Percentiles rank a stretch among this genome's conserved stretches.
Evolutionary conservation across 768 basidiomycete species (phyloP).

Genomic region (Rhodotorula kratochvilovae): DNA sequence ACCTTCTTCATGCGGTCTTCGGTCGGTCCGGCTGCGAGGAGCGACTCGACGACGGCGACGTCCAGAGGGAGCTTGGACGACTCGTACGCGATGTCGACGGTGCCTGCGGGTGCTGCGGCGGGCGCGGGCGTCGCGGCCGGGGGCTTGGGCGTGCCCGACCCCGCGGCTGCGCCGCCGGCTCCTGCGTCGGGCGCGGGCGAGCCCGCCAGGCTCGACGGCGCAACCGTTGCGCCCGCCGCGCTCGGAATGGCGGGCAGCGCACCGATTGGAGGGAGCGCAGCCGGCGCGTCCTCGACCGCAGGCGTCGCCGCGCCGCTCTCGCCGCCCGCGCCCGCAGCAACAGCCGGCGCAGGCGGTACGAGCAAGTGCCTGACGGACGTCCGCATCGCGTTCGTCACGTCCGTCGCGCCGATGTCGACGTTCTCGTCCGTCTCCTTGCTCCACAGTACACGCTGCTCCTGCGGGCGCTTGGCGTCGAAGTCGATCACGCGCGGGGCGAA

Average conservation of each 20-base stretch:
- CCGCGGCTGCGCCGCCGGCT: too few species aligned
- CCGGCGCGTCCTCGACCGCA: neutral
- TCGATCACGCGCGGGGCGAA: conserved; percentile 92
- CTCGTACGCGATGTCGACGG: conserved; percentile 67
- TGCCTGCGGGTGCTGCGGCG: neutral
- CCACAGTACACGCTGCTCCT: conserved; percentile 54
- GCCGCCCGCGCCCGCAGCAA: neutral
- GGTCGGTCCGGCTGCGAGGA: conserved; percentile 69
- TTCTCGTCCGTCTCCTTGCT: conserved; percentile 67
- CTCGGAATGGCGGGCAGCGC: conserved; percentile 49
- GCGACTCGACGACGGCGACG: conserved; percentile 86
- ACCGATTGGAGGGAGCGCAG: conserved; percentile 12
- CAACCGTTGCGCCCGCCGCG: neutral
- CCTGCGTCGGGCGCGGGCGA: conserved; percentile 7
- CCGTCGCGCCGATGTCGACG: conserved; percentile 51
- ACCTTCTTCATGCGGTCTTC: conserved; percentile 88
- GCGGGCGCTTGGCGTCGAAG: conserved; percentile 60
- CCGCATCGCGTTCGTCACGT: conserved; percentile 76
- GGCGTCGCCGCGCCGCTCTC: neutral
- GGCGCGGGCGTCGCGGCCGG: neutral
- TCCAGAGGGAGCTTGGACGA: conserved; percentile 86
- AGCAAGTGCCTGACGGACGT: conserved; percentile 80
- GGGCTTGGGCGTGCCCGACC: neutral
- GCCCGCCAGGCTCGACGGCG: neutral
- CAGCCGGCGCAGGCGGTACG: conserved; percentile 33